Conservation (phyloP, 768 basidiomycete genomes). For the Suillus placidus region DNA sequence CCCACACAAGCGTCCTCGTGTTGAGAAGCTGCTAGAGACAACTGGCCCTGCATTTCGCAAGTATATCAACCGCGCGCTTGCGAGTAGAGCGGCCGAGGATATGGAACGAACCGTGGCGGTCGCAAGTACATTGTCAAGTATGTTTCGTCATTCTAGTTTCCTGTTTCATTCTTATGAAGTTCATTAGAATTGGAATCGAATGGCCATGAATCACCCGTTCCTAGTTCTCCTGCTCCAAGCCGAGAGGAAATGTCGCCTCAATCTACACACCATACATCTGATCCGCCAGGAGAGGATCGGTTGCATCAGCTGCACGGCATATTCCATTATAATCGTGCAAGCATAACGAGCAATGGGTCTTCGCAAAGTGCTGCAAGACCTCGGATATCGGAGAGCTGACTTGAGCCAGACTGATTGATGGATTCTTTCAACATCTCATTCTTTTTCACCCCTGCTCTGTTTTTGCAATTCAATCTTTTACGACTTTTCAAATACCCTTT, state of each 20-base stretch:
- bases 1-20: slow-evolving; percentile 78
- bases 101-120: slow-evolving; percentile 78
- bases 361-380: slow-evolving; percentile 25
- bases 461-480: slow-evolving; percentile 12
- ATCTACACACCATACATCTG: slow-evolving; percentile 35
- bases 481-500: slow-evolving; percentile 22
- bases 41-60: slow-evolving; percentile 91
- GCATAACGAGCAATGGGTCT: slow-evolving; percentile 53
- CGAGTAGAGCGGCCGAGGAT: slow-evolving; percentile 86
- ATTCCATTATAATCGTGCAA: slow-evolving; percentile 77
- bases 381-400: slow-evolving; percentile 16
- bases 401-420: slow-evolving; percentile 24
- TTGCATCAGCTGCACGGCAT: slow-evolving; percentile 76
- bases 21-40: slow-evolving; percentile 86
- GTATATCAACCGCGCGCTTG: slow-evolving; percentile 86
- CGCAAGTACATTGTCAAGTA: slow-evolving; percentile 83
- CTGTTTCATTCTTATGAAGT: slow-evolving; percentile 14
- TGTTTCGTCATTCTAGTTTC: slow-evolving; percentile 9
- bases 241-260: slow-evolving; percentile 36
- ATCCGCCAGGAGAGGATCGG: slow-evolving; percentile 57
- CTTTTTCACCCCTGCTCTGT: slow-evolving; percentile 15
- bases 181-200: slow-evolving; percentile 65
- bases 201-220: slow-evolving; percentile 36
- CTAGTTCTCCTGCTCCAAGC: slow-evolving; percentile 33
- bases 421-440: slow-evolving; percentile 25